A percentile compares a stretch with the other conserved stretches of the same genome.
Evolutionary conservation across 1,284 basidiomycete species (phyloP).

Genomic region (Boletellus sp.): DNA sequence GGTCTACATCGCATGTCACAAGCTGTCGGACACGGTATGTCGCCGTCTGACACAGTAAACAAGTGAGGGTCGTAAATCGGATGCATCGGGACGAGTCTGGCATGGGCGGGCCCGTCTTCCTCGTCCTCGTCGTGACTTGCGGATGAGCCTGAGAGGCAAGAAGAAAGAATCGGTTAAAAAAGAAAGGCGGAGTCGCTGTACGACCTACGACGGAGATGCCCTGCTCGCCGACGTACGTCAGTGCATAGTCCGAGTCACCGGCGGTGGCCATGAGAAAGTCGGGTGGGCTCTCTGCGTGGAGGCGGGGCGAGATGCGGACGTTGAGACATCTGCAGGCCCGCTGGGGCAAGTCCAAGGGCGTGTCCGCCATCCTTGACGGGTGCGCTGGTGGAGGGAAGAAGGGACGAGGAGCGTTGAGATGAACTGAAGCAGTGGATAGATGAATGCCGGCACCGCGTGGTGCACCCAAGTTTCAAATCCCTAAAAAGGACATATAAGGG

Average conservation of each 20-base stretch:
- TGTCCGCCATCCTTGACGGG: conserved; percentile 26
- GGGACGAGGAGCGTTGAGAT: conserved; percentile 23
- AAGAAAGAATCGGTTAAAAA: conserved; percentile 10
- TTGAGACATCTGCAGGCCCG: conserved; percentile 70
- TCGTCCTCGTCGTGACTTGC: conserved; percentile 66
- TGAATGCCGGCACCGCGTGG: conserved; percentile 34
- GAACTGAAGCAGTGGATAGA: conserved; percentile 30
- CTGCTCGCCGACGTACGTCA: conserved; percentile 61
- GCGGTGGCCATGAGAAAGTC: conserved; percentile 25
- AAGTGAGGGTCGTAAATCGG: conserved; percentile 63
- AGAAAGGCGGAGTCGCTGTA: neutral
- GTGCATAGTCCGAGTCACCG: conserved; percentile 47
- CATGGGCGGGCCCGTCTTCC: conserved; percentile 47
- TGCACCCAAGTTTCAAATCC: conserved; percentile 23
- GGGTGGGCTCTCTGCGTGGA: conserved; percentile 31
- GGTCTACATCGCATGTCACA: conserved; percentile 54
- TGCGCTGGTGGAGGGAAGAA: conserved; percentile 19
- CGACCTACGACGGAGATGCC: conserved; percentile 62
- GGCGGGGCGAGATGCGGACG: conserved; percentile 46
- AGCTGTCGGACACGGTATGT: conserved; percentile 70
- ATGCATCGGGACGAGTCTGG: conserved; percentile 46
- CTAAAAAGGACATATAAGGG: conserved; percentile 22
- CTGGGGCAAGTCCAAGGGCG: conserved; percentile 10
- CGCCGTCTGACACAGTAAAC: conserved; percentile 61
- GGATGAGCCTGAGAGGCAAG: conserved; percentile 49